These are phyloP conservation scores for Trametes punicea DNA, from an alignment of 768 basidiomycete species.

Conservation along the genomic window DNA sequence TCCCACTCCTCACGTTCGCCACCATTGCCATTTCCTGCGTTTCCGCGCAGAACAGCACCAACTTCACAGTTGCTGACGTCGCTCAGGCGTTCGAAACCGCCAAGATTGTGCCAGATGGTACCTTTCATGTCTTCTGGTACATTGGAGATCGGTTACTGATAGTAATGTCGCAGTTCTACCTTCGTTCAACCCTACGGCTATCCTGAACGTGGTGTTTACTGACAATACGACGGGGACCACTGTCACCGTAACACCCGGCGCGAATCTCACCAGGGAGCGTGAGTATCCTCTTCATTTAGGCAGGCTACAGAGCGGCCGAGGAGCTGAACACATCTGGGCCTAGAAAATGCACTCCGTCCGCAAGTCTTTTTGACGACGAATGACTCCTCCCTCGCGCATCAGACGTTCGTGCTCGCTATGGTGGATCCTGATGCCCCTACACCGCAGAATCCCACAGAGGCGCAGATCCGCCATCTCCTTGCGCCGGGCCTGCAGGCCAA, in stretches of 20 bases:
- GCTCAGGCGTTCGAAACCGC: constrained; percentile 14
- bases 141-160: neutral
- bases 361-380: constrained; percentile 7
- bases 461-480: constrained; percentile 32
- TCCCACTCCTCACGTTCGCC: neutral
- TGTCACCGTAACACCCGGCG: constrained; percentile 12
- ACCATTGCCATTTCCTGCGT: constrained; percentile 2
- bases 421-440: constrained; percentile 36
- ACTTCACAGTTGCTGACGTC: constrained; percentile 8
- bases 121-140: neutral
- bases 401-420: constrained; percentile 31
- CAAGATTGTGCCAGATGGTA: constrained; percentile 18
- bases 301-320: neutral
- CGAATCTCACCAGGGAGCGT: constrained; percentile 20
- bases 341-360: constrained; percentile 17
- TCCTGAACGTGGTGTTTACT: constrained; percentile 16
- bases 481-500: constrained; percentile 25
- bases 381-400: constrained; percentile 3
- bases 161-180: constrained; percentile 6
- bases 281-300: neutral
- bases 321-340: neutral
- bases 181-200: constrained; percentile 14
- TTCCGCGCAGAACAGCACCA: constrained; percentile 9
- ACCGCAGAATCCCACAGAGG: constrained; percentile 26
- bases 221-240: constrained; percentile 15